Percentiles rank a stretch among this genome's conserved stretches.
Conservation (phyloP, 495 filamentous ascomycete species). For the Friedmanniomyces simplex region DNA sequence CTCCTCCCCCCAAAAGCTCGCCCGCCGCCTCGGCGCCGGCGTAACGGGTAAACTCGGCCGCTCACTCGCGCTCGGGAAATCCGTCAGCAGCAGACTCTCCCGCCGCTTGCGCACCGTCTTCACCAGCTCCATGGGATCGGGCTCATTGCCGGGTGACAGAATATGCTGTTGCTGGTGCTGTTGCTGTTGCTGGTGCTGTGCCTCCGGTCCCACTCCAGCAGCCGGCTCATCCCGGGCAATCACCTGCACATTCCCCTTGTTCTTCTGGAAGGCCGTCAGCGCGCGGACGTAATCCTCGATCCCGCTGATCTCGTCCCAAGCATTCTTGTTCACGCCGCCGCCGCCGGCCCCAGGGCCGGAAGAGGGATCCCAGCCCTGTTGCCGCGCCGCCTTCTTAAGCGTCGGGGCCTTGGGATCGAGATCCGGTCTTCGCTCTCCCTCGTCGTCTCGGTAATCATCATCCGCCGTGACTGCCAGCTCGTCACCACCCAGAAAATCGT, state of each 20-base stretch:
- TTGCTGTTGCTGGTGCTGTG: neutral
- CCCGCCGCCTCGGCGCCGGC: slow-evolving; percentile 60
- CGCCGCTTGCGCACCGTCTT: slow-evolving; percentile 26
- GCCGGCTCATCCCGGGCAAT: slow-evolving; percentile 22
- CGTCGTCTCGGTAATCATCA: neutral
- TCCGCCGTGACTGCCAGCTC: slow-evolving; percentile 6
- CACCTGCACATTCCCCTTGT: slow-evolving; percentile 45
- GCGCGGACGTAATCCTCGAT: slow-evolving; percentile 71
- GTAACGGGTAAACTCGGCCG: slow-evolving; percentile 86
- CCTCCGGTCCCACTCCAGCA: too few relatives aligned
- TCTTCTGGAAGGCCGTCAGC: slow-evolving; percentile 43
- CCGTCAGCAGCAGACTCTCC: slow-evolving; percentile 58
- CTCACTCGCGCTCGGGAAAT: slow-evolving; percentile 77
- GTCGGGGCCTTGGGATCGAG: slow-evolving; percentile 9
- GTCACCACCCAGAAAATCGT: slow-evolving; percentile 4
- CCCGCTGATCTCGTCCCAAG: slow-evolving; percentile 77
- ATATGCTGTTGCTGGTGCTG: slow-evolving; percentile 4
- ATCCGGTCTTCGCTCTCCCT: neutral
- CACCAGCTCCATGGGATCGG: slow-evolving; percentile 11
- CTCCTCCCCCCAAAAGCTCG: slow-evolving; percentile 44
- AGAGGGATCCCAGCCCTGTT: slow-evolving; percentile 51
- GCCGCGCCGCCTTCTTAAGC: slow-evolving; percentile 7
- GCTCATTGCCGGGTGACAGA: slow-evolving; percentile 20
- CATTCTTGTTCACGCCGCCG: too few relatives aligned
- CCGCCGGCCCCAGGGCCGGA: too few relatives aligned